Base-by-base conservation (phyloP, 768 basidiomycete genomes). In the Strobilomyces confusus region DNA sequence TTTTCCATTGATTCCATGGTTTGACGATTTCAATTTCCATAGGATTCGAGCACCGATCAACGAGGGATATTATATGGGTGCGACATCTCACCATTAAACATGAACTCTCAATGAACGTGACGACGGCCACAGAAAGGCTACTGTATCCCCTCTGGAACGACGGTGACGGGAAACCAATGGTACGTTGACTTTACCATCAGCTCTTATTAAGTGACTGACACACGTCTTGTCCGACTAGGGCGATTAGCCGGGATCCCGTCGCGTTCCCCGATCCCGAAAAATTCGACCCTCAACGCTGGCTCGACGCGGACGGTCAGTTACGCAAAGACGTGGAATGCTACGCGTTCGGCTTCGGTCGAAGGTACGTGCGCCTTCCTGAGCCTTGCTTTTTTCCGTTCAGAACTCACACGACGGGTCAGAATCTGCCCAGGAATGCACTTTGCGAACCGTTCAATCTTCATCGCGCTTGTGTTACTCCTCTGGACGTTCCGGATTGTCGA, bases 351-450 rank as follows among this genome's bases (percentile, higher is more conserved):
- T 83, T 80, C 57, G 82, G 81, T 13, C 64, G 79, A 58, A 54
- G 63, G 73, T 70, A 50, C 9, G 60, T 25, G 1, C 17, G 9
- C 26, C 13, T 6, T 9, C n/a, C 22, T 4, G 12, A 5, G 9
- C 0, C 26, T 17, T 2, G 6, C 42, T 5, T 7, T 23, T 30
- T 19, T 1, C 2, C 32, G 15, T 1, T n/a, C 9, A 5, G 4
- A 20, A 22, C 32, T 13, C 9, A 26, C 15, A n/a, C 13, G 9
- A 13, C 33, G 11, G 34, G 32, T 1, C 3, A 20, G 1, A 48
- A 79, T 84, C 1, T 87, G 84, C 54, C 83, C 82, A 0, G 84
- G 84, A 1, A 79, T 78, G 58, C 75, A 83, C 63, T 75, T 87
- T 20, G 84, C 63, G 4, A 63, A 55, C 30, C 53, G 48, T 0